These are phyloP conservation scores for Pythium apleroticum DNA, from an alignment of 352 stramenopile species.

Conservation along the genomic window DNA sequence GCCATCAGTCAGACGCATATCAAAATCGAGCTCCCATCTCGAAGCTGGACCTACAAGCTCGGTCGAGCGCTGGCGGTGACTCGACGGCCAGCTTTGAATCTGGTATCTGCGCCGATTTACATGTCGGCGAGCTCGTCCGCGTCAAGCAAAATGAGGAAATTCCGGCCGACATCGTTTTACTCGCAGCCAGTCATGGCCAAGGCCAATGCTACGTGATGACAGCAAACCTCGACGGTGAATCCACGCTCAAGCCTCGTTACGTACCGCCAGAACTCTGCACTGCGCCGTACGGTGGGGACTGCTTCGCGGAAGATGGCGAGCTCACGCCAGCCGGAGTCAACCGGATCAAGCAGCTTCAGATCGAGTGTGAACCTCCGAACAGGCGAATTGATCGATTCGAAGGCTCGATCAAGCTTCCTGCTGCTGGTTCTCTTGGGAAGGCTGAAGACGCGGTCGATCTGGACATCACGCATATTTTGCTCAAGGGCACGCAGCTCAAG, in stretches of 20 bases:
- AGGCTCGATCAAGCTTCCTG: slow-evolving; percentile 47
- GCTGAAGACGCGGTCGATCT: slow-evolving; percentile 30
- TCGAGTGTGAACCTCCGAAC: slow-evolving; percentile 52
- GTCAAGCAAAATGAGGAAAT: slow-evolving; percentile 73
- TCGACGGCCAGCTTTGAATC: neutral
- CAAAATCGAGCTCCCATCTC: slow-evolving; percentile 50
- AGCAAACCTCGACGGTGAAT: slow-evolving; percentile 87
- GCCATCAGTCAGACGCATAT: slow-evolving; percentile 63
- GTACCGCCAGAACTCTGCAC: slow-evolving; percentile 43
- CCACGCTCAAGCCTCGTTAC: slow-evolving; percentile 81
- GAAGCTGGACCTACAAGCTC: slow-evolving; percentile 8
- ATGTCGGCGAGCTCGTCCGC: slow-evolving; percentile 77
- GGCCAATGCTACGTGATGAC: slow-evolving; percentile 85
- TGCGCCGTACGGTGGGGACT: slow-evolving; percentile 13
- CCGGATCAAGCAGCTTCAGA: slow-evolving; percentile 23
- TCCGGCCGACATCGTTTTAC: slow-evolving; percentile 66
- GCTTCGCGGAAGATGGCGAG: slow-evolving; percentile 35
- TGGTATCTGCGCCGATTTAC: slow-evolving; percentile 49
- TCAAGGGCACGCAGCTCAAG: slow-evolving; percentile 35
- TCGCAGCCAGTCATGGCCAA: slow-evolving; percentile 52
- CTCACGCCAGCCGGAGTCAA: slow-evolving; percentile 18
- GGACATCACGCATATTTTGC: slow-evolving; percentile 59
- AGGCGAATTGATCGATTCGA: slow-evolving; percentile 81
- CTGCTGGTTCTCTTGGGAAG: slow-evolving; percentile 6
- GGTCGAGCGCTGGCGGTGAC: neutral